A percentile compares a stretch with the other conserved stretches of the same genome.
phyloP scores from a whole-genome alignment of 371 early-diverging fungal genomes.

The Rhizomucor miehei region DNA sequence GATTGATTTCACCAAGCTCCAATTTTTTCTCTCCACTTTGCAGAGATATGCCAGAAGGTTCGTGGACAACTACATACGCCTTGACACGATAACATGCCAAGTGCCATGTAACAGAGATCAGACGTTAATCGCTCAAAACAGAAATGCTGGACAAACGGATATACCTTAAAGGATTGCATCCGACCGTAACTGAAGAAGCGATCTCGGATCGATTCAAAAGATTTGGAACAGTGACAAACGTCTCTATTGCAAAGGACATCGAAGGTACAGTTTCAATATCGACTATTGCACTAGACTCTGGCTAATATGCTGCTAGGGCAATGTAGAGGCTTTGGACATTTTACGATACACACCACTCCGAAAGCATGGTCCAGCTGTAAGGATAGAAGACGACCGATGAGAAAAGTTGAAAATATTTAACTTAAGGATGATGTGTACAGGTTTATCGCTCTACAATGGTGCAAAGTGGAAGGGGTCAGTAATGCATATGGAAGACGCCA shows the following conservation, averaged over 20 bases:
- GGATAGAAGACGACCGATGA: too few relatives aligned
- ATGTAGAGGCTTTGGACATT: constrained; percentile 76
- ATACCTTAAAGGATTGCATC: constrained; percentile 73
- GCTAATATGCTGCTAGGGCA: constrained; percentile 21
- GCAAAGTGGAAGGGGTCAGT: constrained; percentile 87
- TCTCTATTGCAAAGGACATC: constrained; percentile 48
- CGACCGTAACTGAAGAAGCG: constrained; percentile 53
- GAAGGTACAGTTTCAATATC: constrained; percentile 19
- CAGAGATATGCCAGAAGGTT: too few relatives aligned
- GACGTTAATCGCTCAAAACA: too few relatives aligned
- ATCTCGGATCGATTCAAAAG: constrained; percentile 64
- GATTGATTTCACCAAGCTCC: too few relatives aligned
- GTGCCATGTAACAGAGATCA: too few relatives aligned
- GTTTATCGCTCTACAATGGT: constrained; percentile 64
- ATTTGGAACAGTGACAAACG: constrained; percentile 61
- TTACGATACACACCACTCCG: constrained; percentile 63
- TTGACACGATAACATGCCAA: too few relatives aligned
- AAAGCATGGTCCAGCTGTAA: constrained; percentile 67
- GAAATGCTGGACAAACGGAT: constrained; percentile 54
- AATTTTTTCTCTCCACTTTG: too few relatives aligned
- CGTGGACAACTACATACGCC: too few relatives aligned
- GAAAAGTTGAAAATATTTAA: too few relatives aligned
- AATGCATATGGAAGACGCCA: constrained; percentile 77
- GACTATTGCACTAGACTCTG: neutral
- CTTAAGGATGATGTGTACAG: constrained; percentile 33